Percentiles rank a stretch among this genome's conserved stretches.
These are phyloP conservation scores for Aspergillus arachidicola DNA, from an alignment of 2,329 filamentous ascomycete species.

Conservation along the genomic window DNA sequence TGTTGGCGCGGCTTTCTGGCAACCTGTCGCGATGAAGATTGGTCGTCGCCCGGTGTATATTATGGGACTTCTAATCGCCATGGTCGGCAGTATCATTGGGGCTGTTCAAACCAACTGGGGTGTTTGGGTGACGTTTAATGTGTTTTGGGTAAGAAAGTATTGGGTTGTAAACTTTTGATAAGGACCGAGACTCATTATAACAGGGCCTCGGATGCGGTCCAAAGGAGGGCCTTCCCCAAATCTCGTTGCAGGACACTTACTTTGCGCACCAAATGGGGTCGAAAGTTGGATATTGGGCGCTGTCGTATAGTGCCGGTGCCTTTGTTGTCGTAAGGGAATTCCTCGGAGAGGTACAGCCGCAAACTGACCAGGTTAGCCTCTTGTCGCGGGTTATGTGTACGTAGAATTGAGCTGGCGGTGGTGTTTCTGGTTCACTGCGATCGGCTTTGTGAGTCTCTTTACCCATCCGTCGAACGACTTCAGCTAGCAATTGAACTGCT, in stretches of 20 bases:
- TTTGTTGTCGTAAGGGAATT: background rate
- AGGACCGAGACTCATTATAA: too few species aligned
- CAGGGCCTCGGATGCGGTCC: slow-evolving; percentile 2
- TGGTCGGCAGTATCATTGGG: background rate
- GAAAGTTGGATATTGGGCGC: slow-evolving; percentile 3
- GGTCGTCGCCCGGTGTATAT: slow-evolving; percentile 3
- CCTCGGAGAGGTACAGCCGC: too few species aligned
- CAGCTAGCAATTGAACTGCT: background rate
- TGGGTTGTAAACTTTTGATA: too few species aligned
- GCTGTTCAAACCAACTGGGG: background rate
- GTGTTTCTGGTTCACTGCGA: slow-evolving; percentile 3
- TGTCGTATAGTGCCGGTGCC: background rate
- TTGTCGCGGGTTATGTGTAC: slow-evolving; percentile 4
- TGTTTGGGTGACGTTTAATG: background rate
- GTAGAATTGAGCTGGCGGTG: slow-evolving; percentile 1
- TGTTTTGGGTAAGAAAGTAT: background rate
- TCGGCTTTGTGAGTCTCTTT: background rate
- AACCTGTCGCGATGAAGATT: slow-evolving; percentile 2
- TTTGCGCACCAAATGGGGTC: slow-evolving; percentile 5
- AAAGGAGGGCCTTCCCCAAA: slow-evolving; percentile 3
- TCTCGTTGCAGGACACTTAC: slow-evolving; percentile 3
- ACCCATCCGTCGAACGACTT: background rate
- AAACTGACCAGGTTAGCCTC: background rate
- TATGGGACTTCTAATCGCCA: background rate
- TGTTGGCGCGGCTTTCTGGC: slow-evolving; percentile 1